A percentile compares a stretch with the other conserved stretches of the same genome.
Conservation (phyloP, 148 eudicot species). For the Rhododendron henanense region DNA sequence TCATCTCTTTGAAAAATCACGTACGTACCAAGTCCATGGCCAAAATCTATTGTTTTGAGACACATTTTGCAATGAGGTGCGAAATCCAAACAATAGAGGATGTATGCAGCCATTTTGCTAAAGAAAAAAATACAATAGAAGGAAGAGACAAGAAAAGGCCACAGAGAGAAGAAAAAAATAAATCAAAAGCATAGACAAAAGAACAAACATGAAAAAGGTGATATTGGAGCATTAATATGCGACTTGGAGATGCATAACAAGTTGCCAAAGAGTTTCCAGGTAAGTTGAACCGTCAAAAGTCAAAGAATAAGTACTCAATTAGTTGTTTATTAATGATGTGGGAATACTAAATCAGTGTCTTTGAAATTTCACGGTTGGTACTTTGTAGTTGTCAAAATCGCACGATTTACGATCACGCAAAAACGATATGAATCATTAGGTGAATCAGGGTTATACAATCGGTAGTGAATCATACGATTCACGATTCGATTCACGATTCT, state of each 20-base stretch:
- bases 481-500: no score
- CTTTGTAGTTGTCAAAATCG: no score
- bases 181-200: neutral
- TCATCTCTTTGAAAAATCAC: neutral
- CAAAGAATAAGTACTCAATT: no score
- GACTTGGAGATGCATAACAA: neutral
- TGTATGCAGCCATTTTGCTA: neutral
- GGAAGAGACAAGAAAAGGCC: neutral
- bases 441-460: no score
- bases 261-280: no score
- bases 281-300: no score
- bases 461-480: no score
- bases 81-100: neutral
- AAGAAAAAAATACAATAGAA: neutral
- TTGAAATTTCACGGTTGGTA: no score
- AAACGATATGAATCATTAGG: no score
- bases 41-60: neutral
- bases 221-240: neutral
- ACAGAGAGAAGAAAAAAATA: neutral
- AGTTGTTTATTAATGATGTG: no score
- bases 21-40: neutral
- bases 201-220: neutral
- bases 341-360: no score
- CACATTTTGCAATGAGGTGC: conserved; percentile 1
- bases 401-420: no score